Percentiles rank a stretch among this genome's conserved stretches.
These are phyloP conservation scores for Berkeleyomyces rouxiae DNA, from an alignment of 2,329 filamentous ascomycete genomes.

Conservation along the genomic window DNA sequence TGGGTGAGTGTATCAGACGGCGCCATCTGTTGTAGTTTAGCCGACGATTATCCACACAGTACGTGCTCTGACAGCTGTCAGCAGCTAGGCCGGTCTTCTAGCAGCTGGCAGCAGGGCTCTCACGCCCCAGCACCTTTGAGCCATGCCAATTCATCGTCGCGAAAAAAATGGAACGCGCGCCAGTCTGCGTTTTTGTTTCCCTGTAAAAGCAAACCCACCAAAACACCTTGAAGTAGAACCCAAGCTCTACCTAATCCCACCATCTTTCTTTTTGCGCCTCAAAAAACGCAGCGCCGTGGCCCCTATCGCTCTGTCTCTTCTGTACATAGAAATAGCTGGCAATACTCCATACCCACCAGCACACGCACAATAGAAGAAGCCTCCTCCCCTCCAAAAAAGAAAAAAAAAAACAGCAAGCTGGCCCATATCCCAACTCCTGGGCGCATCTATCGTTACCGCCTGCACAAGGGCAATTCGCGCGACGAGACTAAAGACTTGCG, in stretches of 20 bases:
- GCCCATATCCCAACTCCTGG: neutral
- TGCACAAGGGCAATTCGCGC: neutral
- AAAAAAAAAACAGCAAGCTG: neutral
- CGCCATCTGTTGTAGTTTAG: neutral
- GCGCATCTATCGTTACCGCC: neutral
- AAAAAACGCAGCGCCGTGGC: neutral
- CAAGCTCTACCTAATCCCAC: neutral
- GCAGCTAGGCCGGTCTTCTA: neutral
- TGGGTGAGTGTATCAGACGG: too few relatives aligned
- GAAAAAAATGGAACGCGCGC: slow-evolving; percentile 1
- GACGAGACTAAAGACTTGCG: neutral
- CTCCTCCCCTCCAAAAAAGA: neutral
- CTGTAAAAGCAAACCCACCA: neutral
- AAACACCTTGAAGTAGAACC: neutral
- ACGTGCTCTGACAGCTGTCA: too few relatives aligned
- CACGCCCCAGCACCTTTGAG: neutral
- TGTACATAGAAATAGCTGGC: neutral
- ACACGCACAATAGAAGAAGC: too few relatives aligned
- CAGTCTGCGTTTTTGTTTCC: neutral
- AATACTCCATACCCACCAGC: too few relatives aligned
- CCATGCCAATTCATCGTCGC: neutral
- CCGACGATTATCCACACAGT: too few relatives aligned
- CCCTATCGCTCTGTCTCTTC: neutral
- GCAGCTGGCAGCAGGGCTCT: neutral
- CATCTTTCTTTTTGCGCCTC: neutral